A percentile compares a stretch with the other conserved stretches of the same genome.
Evolutionary conservation across 1,139 yeast species (phyloP).

Genomic region (Yamadazyma triangularis): DNA sequence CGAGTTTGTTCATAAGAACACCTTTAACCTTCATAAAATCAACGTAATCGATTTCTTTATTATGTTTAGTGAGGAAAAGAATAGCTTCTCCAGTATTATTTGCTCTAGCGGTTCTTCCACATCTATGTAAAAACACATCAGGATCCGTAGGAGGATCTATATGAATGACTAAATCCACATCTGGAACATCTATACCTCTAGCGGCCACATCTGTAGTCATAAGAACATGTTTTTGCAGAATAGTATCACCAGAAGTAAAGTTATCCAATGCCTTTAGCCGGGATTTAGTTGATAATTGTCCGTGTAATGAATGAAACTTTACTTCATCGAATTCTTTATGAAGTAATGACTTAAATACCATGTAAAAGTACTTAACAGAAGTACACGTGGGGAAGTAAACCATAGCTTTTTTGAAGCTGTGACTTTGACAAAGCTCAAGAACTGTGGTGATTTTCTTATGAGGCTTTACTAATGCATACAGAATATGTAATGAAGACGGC

Average conservation of each 20-base stretch:
- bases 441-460: constrained; percentile 56
- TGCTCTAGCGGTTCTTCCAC: constrained; percentile 93
- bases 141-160: constrained; percentile 91
- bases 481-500: constrained; percentile 65
- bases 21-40: constrained; percentile 78
- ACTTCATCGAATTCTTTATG: constrained; percentile 23
- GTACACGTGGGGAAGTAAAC: constrained; percentile 91
- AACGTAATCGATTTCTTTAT: constrained; percentile 74
- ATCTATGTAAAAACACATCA: constrained; percentile 79
- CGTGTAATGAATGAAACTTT: constrained; percentile 70
- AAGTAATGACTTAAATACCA: constrained; percentile 37
- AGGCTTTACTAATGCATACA: constrained; percentile 60
- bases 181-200: constrained; percentile 89
- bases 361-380: constrained; percentile 72
- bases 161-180: constrained; percentile 84
- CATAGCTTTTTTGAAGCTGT: constrained; percentile 67
- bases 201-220: constrained; percentile 89
- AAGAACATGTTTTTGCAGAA: constrained; percentile 51
- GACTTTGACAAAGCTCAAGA: constrained; percentile 48
- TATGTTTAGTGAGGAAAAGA: constrained; percentile 60
- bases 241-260: constrained; percentile 47
- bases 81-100: constrained; percentile 78
- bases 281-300: constrained; percentile 73
- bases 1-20: constrained; percentile 45
- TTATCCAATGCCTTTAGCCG: constrained; percentile 64